phyloP scores from a whole-genome alignment of 2,329 filamentous ascomycete genomes.

The Pezicula radicicola region DNA sequence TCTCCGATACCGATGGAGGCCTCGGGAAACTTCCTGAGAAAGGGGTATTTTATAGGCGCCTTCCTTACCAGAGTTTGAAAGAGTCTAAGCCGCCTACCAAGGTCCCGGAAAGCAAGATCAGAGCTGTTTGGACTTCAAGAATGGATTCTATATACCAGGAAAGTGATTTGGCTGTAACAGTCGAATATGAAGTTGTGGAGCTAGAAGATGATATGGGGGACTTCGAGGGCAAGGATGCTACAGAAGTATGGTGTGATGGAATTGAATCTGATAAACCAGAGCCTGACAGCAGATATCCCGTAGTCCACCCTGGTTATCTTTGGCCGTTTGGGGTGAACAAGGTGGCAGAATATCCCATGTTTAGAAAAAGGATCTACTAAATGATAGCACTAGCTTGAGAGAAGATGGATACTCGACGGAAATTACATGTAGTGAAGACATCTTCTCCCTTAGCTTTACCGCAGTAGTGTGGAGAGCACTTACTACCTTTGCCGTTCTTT shows the following conservation, averaged over 20 bases:
- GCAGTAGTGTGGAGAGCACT: too few species aligned
- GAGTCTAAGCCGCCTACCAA: neutral
- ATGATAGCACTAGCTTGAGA: neutral
- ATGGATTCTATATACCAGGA: slow-evolving; percentile 9
- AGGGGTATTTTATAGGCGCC: slow-evolving; percentile 7
- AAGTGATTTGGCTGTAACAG: neutral
- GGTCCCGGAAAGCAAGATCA: neutral
- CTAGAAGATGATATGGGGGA: neutral
- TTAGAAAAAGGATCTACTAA: neutral
- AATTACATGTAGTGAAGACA: neutral
- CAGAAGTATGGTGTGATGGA: slow-evolving; percentile 8
- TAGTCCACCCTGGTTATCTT: neutral
- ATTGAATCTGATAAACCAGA: neutral
- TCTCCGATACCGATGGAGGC: slow-evolving; percentile 4
- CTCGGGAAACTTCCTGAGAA: slow-evolving; percentile 6
- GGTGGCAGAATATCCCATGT: neutral
- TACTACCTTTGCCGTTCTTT: too few species aligned
- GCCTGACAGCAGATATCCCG: neutral
- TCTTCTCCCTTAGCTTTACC: too few species aligned
- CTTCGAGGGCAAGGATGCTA: slow-evolving; percentile 8
- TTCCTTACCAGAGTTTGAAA: neutral
- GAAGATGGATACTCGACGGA: neutral
- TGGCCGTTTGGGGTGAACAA: neutral
- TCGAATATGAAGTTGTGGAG: neutral
- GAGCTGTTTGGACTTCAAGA: slow-evolving; percentile 7